These are phyloP conservation scores for Tetracentron sinense DNA, from an alignment of 164 flowering plant genomes.

Conservation along the genomic window DNA sequence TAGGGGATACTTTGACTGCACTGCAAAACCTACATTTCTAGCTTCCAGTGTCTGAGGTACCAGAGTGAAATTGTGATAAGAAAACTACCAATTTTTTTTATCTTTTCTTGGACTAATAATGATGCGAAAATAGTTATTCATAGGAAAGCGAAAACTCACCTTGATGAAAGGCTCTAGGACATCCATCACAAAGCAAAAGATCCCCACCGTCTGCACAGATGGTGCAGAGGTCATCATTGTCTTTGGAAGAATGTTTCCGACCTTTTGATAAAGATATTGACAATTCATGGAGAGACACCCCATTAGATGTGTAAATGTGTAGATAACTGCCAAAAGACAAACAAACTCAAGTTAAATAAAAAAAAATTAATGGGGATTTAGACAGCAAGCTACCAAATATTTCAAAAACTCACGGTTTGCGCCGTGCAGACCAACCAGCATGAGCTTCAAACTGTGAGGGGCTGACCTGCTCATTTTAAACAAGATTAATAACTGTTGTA, in stretches of 20 bases:
- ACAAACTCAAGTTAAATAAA: constrained; percentile 5
- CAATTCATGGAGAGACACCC: constrained; percentile 86
- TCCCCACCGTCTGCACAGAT: constrained; percentile 74
- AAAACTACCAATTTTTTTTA: too few relatives aligned
- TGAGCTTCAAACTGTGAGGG: constrained; percentile 94
- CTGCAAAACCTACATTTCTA: too few relatives aligned
- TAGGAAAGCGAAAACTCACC: constrained; percentile 14
- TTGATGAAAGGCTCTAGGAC: constrained; percentile 79
- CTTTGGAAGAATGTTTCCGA: constrained; percentile 36
- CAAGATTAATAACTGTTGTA: constrained; percentile 12
- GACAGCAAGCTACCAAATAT: background rate
- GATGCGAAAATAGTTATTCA: background rate
- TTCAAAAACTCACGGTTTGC: constrained; percentile 73
- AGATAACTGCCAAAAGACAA: constrained; percentile 51
- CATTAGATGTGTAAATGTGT: constrained; percentile 83
- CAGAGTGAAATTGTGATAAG: too few relatives aligned
- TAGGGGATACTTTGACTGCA: too few relatives aligned
- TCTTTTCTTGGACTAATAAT: background rate
- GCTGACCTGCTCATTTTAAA: constrained; percentile 61
- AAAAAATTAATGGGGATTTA: background rate
- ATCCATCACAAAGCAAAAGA: constrained; percentile 74
- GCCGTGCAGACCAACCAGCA: constrained; percentile 88
- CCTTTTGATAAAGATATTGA: constrained; percentile 49
- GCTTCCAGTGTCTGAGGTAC: too few relatives aligned
- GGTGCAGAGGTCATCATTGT: constrained; percentile 80